Evolutionary conservation across 1,284 basidiomycete species (phyloP).

Genomic region (Moesziomyces parantarcticus): DNA sequence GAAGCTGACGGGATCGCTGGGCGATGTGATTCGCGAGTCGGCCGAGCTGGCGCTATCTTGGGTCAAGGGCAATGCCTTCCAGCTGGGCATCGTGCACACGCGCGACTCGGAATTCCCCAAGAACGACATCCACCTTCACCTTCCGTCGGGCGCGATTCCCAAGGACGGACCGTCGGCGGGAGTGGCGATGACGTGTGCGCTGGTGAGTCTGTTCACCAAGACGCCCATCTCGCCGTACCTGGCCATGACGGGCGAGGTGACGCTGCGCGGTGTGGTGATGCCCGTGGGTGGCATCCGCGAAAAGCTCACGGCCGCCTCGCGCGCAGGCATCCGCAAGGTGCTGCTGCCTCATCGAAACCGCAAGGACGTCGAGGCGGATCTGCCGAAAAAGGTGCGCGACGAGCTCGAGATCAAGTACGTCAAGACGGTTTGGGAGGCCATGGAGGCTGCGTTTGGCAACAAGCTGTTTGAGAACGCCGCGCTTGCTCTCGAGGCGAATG

Average conservation of each 20-base stretch:
- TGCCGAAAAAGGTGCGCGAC: conserved; percentile 77
- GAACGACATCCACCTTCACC: conserved; percentile 86
- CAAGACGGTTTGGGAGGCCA: conserved; percentile 79
- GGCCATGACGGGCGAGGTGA: conserved; percentile 66
- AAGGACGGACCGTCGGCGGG: conserved; percentile 89
- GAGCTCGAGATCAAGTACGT: conserved; percentile 84
- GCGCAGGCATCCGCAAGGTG: conserved; percentile 82
- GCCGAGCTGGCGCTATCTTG: conserved; percentile 79
- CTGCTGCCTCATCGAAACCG: conserved; percentile 83
- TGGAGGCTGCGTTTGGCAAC: conserved; percentile 74
- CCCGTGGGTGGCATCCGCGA: conserved; percentile 66
- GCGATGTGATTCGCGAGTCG: conserved; percentile 82
- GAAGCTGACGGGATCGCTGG: conserved; percentile 81
- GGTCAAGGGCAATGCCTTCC: conserved; percentile 81
- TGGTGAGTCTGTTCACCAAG: conserved; percentile 83
- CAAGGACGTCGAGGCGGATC: conserved; percentile 85
- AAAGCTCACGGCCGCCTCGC: conserved; percentile 70
- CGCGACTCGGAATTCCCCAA: conserved; percentile 79
- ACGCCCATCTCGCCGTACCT: conserved; percentile 70
- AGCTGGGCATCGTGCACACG: conserved; percentile 78
- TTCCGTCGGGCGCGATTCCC: conserved; percentile 85
- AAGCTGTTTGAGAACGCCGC: conserved; percentile 54
- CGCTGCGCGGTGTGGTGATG: conserved; percentile 63
- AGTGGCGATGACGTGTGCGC: conserved; percentile 85
- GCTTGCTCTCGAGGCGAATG: conserved; percentile 44